phyloP scores from a whole-genome alignment of 2,329 filamentous ascomycete genomes.

The Fusarium globosum region DNA sequence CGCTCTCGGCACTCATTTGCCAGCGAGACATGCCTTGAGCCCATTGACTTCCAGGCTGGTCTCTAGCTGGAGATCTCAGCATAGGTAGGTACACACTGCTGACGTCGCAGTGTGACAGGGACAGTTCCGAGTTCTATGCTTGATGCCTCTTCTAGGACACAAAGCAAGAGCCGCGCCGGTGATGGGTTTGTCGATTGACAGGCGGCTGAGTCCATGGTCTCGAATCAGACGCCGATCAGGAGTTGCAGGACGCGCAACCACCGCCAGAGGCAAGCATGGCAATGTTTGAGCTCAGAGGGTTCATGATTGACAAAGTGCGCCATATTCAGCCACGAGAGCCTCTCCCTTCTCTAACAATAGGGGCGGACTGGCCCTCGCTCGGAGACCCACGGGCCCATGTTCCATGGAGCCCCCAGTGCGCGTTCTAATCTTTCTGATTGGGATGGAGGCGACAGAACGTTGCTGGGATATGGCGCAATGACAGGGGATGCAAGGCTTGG shows the following conservation, averaged over 20 bases:
- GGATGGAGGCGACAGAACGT: conserved; percentile 24
- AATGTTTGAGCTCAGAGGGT: conserved; percentile 20
- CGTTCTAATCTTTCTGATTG: conserved; percentile 32
- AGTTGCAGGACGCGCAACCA: conserved; percentile 45
- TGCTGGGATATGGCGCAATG: conserved; percentile 44
- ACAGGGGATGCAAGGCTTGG: conserved; percentile 41
- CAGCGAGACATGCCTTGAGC: conserved; percentile 8
- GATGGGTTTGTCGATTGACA: conserved; percentile 12
- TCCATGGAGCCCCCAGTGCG: conserved; percentile 19
- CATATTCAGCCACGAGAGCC: conserved; percentile 27
- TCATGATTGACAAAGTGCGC: conserved; percentile 22
- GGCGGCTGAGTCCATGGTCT: conserved; percentile 15
- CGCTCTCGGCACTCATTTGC: conserved; percentile 31
- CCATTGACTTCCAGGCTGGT: conserved; percentile 22
- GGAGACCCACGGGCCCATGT: conserved; percentile 33
- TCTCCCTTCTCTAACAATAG: conserved; percentile 39
- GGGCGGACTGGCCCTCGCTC: conserved; percentile 34
- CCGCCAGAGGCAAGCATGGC: conserved; percentile 7
- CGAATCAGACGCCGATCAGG: conserved; percentile 36
- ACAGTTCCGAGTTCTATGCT: conserved; percentile 27
- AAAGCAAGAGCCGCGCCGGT: conserved; percentile 20
- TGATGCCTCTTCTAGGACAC: background rate
- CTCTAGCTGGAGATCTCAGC: conserved; percentile 2
- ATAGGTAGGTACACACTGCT: background rate
- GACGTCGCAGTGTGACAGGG: background rate